A percentile compares a stretch with the other conserved stretches of the same genome.
Evolutionary conservation across 768 basidiomycete species (phyloP).

Genomic region (Tricholoma hemisulphureum): DNA sequence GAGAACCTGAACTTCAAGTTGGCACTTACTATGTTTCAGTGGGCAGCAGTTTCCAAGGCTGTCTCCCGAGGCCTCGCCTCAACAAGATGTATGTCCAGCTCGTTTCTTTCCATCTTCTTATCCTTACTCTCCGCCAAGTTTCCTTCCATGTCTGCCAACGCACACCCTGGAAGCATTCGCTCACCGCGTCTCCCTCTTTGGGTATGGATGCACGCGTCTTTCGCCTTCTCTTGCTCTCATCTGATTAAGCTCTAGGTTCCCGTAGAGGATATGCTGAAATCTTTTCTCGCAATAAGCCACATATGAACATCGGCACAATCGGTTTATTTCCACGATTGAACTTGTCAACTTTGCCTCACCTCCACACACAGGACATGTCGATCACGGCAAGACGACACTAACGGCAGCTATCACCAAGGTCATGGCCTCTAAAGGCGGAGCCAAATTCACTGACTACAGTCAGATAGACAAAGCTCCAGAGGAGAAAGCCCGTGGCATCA

Average conservation of each 20-base stretch:
- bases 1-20: neutral
- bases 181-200: conserved; percentile 17
- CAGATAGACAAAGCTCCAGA: conserved; percentile 99
- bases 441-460: conserved; percentile 91
- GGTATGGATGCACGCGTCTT: conserved; percentile 26
- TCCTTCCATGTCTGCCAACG: conserved; percentile 39
- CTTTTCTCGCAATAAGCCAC: conserved; percentile 77
- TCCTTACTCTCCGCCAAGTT: conserved; percentile 8
- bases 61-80: conserved; percentile 44
- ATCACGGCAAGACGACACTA: conserved; percentile 97
- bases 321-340: conserved; percentile 43
- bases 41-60: conserved; percentile 50
- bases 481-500: conserved; percentile 99
- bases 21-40: conserved; percentile 43
- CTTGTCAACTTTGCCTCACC: neutral
- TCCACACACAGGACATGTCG: conserved; percentile 72
- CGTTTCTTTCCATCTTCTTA: neutral
- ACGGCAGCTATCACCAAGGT: conserved; percentile 96
- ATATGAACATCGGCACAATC: conserved; percentile 96
- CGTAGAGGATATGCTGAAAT: conserved; percentile 77
- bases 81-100: conserved; percentile 40
- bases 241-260: conserved; percentile 33
- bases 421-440: conserved; percentile 71
- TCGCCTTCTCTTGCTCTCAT: neutral
- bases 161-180: conserved; percentile 26